A percentile compares a stretch with the other conserved stretches of the same genome.
phyloP scores from a whole-genome alignment of 2,329 filamentous ascomycete species.

The Neofusicoccum parvum region DNA sequence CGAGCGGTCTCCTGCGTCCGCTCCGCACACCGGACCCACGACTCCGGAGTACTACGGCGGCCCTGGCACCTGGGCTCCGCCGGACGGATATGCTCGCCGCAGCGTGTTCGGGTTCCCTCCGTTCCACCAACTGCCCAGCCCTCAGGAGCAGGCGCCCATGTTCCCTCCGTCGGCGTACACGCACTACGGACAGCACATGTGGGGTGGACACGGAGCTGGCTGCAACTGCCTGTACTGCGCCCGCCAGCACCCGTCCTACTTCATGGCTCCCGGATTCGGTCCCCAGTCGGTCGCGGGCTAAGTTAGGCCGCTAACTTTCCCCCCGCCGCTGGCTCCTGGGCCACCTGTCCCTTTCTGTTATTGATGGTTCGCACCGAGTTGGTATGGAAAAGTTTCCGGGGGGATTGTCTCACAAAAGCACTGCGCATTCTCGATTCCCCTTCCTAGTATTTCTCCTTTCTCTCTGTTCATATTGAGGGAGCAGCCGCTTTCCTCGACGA shows the following conservation, averaged over 20 bases:
- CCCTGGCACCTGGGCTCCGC: constrained; percentile 51
- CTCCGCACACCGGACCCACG: constrained; percentile 55
- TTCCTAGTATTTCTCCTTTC: not conserved
- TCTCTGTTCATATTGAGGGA: constrained; percentile 18
- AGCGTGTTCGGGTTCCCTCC: constrained; percentile 45
- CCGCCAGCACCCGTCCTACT: constrained; percentile 41
- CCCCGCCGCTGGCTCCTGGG: not conserved
- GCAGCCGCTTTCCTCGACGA: constrained; percentile 19
- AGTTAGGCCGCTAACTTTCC: not conserved
- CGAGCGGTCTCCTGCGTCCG: constrained; percentile 55
- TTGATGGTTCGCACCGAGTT: constrained; percentile 18
- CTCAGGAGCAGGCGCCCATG: constrained; percentile 35
- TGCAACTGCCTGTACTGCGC: constrained; percentile 42
- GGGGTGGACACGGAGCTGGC: constrained; percentile 40
- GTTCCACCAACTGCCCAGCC: constrained; percentile 38
- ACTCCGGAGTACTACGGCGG: constrained; percentile 57
- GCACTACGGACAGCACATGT: constrained; percentile 38
- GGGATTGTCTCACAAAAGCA: constrained; percentile 20
- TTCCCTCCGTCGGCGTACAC: constrained; percentile 38
- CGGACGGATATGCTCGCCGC: constrained; percentile 44
- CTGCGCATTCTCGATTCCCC: constrained; percentile 17
- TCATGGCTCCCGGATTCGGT: constrained; percentile 42
- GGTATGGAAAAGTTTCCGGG: constrained; percentile 20
- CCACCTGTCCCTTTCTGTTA: not conserved
- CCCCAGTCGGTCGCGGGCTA: constrained; percentile 42